phyloP scores from a whole-genome alignment of 1,284 basidiomycete genomes.

The Malassezia dermatis region DNA sequence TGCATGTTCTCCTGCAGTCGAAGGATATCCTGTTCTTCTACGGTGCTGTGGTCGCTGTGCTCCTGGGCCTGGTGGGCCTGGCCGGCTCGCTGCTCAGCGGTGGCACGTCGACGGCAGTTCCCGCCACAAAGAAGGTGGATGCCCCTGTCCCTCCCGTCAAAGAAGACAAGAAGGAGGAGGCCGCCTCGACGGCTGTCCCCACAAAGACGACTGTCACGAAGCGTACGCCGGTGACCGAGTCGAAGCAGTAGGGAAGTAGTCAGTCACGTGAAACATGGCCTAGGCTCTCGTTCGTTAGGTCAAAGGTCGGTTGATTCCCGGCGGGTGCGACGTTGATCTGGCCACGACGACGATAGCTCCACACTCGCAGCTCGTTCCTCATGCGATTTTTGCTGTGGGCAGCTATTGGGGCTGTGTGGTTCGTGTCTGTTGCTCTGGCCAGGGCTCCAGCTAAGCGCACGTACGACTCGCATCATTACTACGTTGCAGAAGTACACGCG shows the following conservation, averaged over 20 bases:
- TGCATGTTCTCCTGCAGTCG: constrained; percentile 36
- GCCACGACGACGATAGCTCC: neutral
- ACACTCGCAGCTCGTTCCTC: neutral
- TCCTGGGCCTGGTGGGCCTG: constrained; percentile 32
- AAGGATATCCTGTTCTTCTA: constrained; percentile 35
- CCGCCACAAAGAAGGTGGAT: constrained; percentile 15
- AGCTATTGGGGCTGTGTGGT: neutral
- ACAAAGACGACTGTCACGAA: constrained; percentile 9
- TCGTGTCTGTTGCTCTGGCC: neutral
- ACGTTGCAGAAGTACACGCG: constrained; percentile 68
- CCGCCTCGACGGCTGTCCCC: constrained; percentile 14
- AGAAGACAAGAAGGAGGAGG: constrained; percentile 1
- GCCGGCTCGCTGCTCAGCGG: constrained; percentile 29
- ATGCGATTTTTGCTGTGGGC: neutral
- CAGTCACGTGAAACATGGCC: neutral
- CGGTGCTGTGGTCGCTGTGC: constrained; percentile 29
- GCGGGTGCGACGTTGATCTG: neutral
- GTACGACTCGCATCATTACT: constrained; percentile 79
- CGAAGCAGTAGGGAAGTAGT: neutral
- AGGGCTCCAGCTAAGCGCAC: constrained; percentile 26
- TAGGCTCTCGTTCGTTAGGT: neutral
- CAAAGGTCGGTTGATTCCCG: neutral
- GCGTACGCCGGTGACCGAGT: constrained; percentile 2
- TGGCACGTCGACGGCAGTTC: constrained; percentile 1
- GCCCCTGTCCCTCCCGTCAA: neutral